phyloP scores from a whole-genome alignment of 257 asterid species.

The Nicotiana undulata region DNA sequence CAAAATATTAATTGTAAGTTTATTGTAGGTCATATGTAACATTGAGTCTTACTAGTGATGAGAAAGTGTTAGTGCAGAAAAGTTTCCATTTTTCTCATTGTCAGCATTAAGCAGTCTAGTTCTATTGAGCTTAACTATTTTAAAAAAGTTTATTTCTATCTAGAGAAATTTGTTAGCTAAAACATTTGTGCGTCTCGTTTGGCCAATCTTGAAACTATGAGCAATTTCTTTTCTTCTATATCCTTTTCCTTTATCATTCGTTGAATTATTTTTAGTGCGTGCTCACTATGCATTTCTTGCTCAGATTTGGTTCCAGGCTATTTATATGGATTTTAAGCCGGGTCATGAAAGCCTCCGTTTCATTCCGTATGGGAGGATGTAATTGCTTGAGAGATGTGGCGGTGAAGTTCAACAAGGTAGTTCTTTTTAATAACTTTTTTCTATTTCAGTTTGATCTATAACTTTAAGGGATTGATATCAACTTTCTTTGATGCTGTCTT shows the following conservation, averaged over 20 bases:
- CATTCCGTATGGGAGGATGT: slow-evolving; percentile 84
- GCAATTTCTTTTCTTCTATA: not conserved
- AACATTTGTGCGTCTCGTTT: not conserved
- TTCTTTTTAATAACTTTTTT: not conserved
- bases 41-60: not conserved
- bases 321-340: slow-evolving; percentile 76
- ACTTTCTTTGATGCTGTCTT: not conserved
- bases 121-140: not conserved
- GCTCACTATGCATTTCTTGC: slow-evolving; percentile 21
- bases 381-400: slow-evolving; percentile 83
- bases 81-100: not conserved
- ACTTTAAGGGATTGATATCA: not conserved
- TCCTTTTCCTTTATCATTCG: not conserved
- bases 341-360: slow-evolving; percentile 70
- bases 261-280: not conserved
- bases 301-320: slow-evolving; percentile 87
- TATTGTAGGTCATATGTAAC: not conserved
- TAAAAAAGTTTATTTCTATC: not conserved
- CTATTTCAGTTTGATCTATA: not conserved
- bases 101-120: not conserved
- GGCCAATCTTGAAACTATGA: not conserved
- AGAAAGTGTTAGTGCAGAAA: not conserved
- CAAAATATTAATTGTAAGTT: not conserved
- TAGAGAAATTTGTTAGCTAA: not conserved
- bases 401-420: slow-evolving; percentile 79